phyloP scores from a whole-genome alignment of 768 basidiomycete species.

The Pulveroboletus sp. region DNA sequence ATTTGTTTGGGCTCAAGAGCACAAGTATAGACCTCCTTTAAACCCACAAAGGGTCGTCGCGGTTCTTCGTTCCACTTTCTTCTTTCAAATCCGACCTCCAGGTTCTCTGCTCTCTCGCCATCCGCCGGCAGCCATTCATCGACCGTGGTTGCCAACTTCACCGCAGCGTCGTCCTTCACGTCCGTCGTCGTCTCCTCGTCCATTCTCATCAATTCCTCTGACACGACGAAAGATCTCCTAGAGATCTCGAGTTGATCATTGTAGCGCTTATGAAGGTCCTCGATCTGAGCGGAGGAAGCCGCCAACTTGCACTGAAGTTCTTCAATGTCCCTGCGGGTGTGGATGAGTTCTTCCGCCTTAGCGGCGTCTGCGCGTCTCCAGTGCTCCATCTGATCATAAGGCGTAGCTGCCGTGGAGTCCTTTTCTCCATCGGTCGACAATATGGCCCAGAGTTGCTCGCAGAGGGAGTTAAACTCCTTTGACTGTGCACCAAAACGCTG shows the following conservation, averaged over 20 bases:
- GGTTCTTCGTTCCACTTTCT: constrained; percentile 3
- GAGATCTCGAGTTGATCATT: background rate
- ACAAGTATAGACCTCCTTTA: constrained; percentile 1
- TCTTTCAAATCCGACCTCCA: constrained; percentile 2
- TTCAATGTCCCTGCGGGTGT: background rate
- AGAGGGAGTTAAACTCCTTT: background rate
- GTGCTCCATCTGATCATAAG: background rate
- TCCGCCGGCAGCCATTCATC: constrained; percentile 9
- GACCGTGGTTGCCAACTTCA: constrained; percentile 2
- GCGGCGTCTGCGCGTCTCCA: background rate
- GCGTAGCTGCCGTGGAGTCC: background rate
- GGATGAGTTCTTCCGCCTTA: background rate
- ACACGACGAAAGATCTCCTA: background rate
- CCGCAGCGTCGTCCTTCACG: background rate
- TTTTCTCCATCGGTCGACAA: background rate
- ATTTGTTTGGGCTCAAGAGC: background rate
- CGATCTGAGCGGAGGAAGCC: no score
- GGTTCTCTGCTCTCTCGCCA: constrained; percentile 1
- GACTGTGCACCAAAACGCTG: background rate
- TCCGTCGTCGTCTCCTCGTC: background rate
- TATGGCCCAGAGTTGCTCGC: background rate
- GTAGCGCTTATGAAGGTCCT: no score
- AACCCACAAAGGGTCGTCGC: background rate
- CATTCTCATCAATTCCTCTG: background rate
- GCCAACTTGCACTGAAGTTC: background rate